A percentile compares a stretch with the other conserved stretches of the same genome.
Evolutionary conservation across 2,329 filamentous ascomycete genomes (phyloP).

Genomic region (Botrytis hyacinthi): DNA sequence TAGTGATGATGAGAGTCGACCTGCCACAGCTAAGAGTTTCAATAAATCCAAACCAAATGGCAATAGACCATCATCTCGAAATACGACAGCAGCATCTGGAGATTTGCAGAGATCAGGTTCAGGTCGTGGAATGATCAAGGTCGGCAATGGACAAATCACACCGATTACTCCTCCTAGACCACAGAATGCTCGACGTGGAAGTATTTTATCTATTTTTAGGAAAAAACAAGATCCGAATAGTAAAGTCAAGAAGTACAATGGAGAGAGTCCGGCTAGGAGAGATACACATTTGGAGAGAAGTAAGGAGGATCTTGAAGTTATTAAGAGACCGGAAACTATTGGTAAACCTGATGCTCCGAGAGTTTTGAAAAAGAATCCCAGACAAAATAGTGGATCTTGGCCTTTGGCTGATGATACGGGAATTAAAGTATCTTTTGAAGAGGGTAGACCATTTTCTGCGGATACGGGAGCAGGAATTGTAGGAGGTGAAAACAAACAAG

Average conservation of each 20-base stretch:
- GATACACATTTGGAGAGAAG: constrained; percentile 63
- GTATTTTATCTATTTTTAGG: constrained; percentile 61
- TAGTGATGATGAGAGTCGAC: constrained; percentile 51
- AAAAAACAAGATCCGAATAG: constrained; percentile 54
- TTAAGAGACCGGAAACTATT: constrained; percentile 7
- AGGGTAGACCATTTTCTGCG: constrained; percentile 34
- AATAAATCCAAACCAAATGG: constrained; percentile 23
- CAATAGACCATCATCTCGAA: constrained; percentile 20
- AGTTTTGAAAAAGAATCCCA: constrained; percentile 47
- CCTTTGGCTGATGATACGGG: constrained; percentile 42
- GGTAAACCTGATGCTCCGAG: constrained; percentile 39
- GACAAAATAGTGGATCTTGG: constrained; percentile 47
- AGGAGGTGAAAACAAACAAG: constrained; percentile 23
- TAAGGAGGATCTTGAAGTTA: constrained; percentile 47
- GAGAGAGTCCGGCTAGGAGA: constrained; percentile 58
- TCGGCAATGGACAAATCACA: constrained; percentile 13
- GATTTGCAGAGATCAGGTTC: constrained; percentile 42
- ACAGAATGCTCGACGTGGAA: constrained; percentile 45
- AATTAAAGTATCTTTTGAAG: constrained; percentile 34
- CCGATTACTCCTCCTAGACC: constrained; percentile 30
- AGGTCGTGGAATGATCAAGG: constrained; percentile 37
- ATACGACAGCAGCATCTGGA: constrained; percentile 30
- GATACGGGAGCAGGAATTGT: constrained; percentile 20
- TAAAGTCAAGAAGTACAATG: constrained; percentile 54
- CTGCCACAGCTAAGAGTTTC: constrained; percentile 28